A percentile compares a stretch with the other conserved stretches of the same genome.
Conservation (phyloP, 345 rosid species). For the Diplotaxis tenuifolia region DNA sequence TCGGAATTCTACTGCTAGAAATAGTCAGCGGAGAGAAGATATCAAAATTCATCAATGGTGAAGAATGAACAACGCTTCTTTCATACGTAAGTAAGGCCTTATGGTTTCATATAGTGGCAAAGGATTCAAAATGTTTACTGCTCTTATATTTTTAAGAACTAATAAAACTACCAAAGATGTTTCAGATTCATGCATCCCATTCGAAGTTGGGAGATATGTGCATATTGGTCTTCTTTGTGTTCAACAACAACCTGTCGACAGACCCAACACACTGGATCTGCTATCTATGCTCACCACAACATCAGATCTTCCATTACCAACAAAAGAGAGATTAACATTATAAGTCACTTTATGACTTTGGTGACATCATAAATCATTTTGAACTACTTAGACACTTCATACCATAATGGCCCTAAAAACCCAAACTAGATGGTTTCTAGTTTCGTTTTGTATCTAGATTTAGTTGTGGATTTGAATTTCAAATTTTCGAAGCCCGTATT, state of each 20-base stretch:
- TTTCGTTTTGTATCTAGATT: no score
- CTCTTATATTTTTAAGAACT: no score
- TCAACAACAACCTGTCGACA: constrained; percentile 15
- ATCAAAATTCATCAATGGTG: constrained; percentile 11
- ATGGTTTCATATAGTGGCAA: neutral
- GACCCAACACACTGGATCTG: constrained; percentile 19
- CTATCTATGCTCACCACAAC: constrained; percentile 23
- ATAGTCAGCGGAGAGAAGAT: constrained; percentile 24
- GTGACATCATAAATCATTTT: no score
- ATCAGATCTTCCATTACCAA: constrained; percentile 17
- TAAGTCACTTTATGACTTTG: no score
- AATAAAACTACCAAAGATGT: neutral
- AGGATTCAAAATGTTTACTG: neutral
- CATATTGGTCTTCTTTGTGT: constrained; percentile 31
- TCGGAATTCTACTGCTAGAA: constrained; percentile 40
- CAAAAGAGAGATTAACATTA: no score
- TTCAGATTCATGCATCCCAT: neutral
- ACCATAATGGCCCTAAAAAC: no score
- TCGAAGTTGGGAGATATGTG: constrained; percentile 15
- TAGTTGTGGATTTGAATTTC: no score
- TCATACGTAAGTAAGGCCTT: constrained; percentile 29
- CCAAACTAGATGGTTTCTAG: no score
- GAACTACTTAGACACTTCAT: no score
- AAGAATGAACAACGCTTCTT: constrained; percentile 12
- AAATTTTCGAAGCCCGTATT: no score